Conservation (phyloP, 2,329 filamentous ascomycete species). For the Decorospora gaudefroyi region DNA sequence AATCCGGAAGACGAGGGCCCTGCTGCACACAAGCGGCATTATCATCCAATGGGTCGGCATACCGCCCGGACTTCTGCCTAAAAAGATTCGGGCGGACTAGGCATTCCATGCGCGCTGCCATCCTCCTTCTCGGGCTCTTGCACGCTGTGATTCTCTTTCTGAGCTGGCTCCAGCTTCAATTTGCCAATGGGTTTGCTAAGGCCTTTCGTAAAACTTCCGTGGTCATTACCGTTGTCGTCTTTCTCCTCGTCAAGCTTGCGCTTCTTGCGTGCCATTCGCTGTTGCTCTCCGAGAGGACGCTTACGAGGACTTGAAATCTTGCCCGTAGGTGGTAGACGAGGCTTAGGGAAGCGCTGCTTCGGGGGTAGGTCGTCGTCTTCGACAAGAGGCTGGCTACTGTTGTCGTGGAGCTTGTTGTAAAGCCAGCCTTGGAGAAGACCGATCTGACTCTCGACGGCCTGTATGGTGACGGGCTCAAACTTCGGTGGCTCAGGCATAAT, state of each 20-base stretch:
- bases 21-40: background rate
- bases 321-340: conserved; percentile 69
- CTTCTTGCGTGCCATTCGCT: conserved; percentile 84
- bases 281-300: conserved; percentile 78
- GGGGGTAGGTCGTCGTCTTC: conserved; percentile 94
- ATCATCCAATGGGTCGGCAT: background rate
- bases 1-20: conserved; percentile 2
- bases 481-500: conserved; percentile 70
- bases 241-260: conserved; percentile 66
- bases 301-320: conserved; percentile 88
- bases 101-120: conserved; percentile 71
- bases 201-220: conserved; percentile 37
- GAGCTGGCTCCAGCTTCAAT: conserved; percentile 53
- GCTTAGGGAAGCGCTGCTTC: conserved; percentile 77
- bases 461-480: conserved; percentile 76
- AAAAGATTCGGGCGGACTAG: conserved; percentile 77
- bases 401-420: conserved; percentile 82
- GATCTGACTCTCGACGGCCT: conserved; percentile 78
- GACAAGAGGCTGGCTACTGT: conserved; percentile 77
- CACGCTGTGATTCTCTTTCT: conserved; percentile 65
- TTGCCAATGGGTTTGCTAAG: conserved; percentile 62
- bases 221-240: conserved; percentile 42
- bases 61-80: conserved; percentile 15
- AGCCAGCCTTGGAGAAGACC: conserved; percentile 92
- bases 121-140: conserved; percentile 69